A percentile compares a stretch with the other conserved stretches of the same genome.
phyloP scores from a whole-genome alignment of 352 stramenopile genomes.

The Plasmopara viticola region DNA sequence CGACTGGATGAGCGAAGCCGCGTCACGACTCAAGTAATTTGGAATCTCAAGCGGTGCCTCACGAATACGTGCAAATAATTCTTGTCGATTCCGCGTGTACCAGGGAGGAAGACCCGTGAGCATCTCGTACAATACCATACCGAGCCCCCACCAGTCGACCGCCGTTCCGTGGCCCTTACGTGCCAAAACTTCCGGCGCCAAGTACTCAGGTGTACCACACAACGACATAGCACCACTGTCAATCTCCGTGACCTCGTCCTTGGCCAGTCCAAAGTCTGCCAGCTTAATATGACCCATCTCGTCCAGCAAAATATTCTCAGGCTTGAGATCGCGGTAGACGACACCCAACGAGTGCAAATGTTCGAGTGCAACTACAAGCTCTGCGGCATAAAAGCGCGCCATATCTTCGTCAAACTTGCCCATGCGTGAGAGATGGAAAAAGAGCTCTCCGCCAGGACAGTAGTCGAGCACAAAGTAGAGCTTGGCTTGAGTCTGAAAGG shows the following conservation, averaged over 20 bases:
- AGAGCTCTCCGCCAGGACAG: conserved; percentile 96
- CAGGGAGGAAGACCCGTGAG: conserved; percentile 80
- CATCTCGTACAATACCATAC: conserved; percentile 88
- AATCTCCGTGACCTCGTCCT: conserved; percentile 87
- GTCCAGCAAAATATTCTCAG: conserved; percentile 93
- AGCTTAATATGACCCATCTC: conserved; percentile 95
- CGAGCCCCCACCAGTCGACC: conserved; percentile 89
- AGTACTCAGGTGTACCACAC: conserved; percentile 83
- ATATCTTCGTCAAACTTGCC: conserved; percentile 94
- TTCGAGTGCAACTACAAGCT: conserved; percentile 94
- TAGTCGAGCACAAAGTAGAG: conserved; percentile 99
- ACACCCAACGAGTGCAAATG: conserved; percentile 94
- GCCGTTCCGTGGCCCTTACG: conserved; percentile 76
- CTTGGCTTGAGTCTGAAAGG: conserved; percentile 96
- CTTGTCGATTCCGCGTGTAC: conserved; percentile 83
- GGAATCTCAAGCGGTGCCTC: conserved; percentile 78
- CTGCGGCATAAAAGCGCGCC: conserved; percentile 93
- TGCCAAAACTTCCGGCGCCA: conserved; percentile 80
- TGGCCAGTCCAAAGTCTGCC: conserved; percentile 97
- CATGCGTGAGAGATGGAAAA: conserved; percentile 96
- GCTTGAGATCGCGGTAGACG: conserved; percentile 95
- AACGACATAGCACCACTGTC: conserved; percentile 73
- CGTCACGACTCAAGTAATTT: conserved; percentile 63
- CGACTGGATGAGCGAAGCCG: conserved; percentile 67
- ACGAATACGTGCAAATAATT: conserved; percentile 74